Conservation (phyloP, 2,329 filamentous ascomycete species). For the Acrocalymma vagum region DNA sequence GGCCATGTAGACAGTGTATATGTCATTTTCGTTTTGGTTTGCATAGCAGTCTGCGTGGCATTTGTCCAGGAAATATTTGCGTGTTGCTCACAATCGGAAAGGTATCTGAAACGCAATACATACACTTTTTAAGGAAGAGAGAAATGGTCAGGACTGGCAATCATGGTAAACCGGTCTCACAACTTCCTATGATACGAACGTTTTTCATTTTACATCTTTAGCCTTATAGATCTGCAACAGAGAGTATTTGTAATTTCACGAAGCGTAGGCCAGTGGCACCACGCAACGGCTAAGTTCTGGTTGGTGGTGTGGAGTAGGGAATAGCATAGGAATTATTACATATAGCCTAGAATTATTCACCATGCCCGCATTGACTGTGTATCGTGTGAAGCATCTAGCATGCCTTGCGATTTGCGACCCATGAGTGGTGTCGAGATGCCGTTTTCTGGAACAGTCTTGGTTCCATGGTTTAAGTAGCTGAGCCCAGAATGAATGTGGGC, state of each 20-base stretch:
- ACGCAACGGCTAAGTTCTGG: slow-evolving; percentile 20
- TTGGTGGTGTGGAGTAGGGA: slow-evolving; percentile 7
- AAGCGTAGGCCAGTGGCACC: slow-evolving; percentile 18
- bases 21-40: slow-evolving; percentile 13
- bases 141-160: too few species aligned
- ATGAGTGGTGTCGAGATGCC: too few species aligned
- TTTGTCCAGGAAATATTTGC: slow-evolving; percentile 4
- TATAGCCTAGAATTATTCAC: background rate
- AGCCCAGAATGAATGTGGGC: too few species aligned
- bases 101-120: too few species aligned
- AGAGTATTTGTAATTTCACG: slow-evolving; percentile 28
- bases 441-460: too few species aligned
- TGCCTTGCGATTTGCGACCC: too few species aligned
- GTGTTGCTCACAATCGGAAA: slow-evolving; percentile 1
- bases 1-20: slow-evolving; percentile 20
- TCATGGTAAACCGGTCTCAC: slow-evolving; percentile 9
- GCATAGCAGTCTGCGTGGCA: slow-evolving; percentile 10
- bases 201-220: slow-evolving; percentile 17
- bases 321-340: slow-evolving; percentile 16
- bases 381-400: too few species aligned
- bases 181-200: slow-evolving; percentile 20
- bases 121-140: too few species aligned
- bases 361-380: too few species aligned
- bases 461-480: too few species aligned
- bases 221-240: slow-evolving; percentile 16